Conservation (phyloP, 2,329 filamentous ascomycete species). For the Exophiala lecanii-corni region DNA sequence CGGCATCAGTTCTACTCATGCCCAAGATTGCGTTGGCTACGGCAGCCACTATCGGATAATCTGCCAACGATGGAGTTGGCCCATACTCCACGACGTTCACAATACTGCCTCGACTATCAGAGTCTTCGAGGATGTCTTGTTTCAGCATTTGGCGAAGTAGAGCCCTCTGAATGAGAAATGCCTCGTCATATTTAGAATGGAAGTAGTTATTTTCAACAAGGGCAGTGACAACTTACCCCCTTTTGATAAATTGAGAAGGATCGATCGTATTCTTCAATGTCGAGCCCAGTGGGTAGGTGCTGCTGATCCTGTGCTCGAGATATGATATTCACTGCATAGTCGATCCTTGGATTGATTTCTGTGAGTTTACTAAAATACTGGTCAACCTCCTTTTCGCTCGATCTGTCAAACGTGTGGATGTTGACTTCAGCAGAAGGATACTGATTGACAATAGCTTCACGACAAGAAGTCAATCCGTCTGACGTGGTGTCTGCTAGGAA, state of each 20-base stretch:
- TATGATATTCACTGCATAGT: not conserved
- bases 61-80: not conserved
- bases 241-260: not conserved
- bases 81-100: not conserved
- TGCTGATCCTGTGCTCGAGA: not conserved
- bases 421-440: not conserved
- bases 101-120: not conserved
- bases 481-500: not conserved
- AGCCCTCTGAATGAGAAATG: not conserved
- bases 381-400: not conserved
- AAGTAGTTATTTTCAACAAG: not conserved
- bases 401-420: not conserved
- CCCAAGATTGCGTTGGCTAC: not conserved
- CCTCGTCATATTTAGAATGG: not conserved
- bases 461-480: not conserved
- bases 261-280: slow-evolving; percentile 1
- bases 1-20: not conserved
- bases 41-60: not conserved
- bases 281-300: not conserved
- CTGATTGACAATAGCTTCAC: not conserved
- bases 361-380: not conserved
- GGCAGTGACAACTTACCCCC: not conserved
- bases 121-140: not conserved
- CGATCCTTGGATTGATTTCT: not conserved
- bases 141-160: slow-evolving; percentile 1